phyloP scores from a whole-genome alignment of 208 protist species.

The Strigomonas galati region DNA sequence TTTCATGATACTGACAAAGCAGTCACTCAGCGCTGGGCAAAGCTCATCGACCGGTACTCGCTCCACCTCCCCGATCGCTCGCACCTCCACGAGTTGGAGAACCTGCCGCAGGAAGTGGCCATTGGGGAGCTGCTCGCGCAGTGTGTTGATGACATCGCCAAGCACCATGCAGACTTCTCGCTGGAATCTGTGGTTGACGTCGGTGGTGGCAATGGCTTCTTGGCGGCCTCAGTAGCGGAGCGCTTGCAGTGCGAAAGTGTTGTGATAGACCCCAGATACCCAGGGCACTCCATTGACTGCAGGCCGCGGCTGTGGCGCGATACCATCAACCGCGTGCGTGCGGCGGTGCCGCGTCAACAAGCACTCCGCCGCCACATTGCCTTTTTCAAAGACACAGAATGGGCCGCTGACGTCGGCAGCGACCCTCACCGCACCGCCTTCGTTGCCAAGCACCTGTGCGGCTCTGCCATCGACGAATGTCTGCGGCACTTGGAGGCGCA shows the following conservation, averaged over 20 bases:
- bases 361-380: conserved; percentile 33
- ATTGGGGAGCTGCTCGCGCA: conserved; percentile 57
- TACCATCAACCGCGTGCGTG: conserved; percentile 19
- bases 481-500: conserved; percentile 44
- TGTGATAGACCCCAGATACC: conserved; percentile 69
- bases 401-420: conserved; percentile 29
- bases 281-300: conserved; percentile 71
- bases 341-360: conserved; percentile 24
- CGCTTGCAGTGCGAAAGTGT: conserved; percentile 49
- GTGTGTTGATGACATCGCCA: conserved; percentile 1
- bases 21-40: neutral
- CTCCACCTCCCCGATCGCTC: conserved; percentile 69
- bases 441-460: conserved; percentile 84
- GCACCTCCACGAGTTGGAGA: conserved; percentile 76
- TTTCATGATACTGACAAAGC: neutral
- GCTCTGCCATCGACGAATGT: conserved; percentile 69
- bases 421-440: conserved; percentile 40
- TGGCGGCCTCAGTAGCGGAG: conserved; percentile 65
- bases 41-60: conserved; percentile 64
- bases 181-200: conserved; percentile 66
- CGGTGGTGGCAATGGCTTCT: conserved; percentile 78
- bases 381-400: conserved; percentile 47
- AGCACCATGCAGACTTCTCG: conserved; percentile 10
- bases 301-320: conserved; percentile 50
- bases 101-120: conserved; percentile 77